Conservation (phyloP, 75 land plant genomes). For the Picea sitchensis region DNA sequence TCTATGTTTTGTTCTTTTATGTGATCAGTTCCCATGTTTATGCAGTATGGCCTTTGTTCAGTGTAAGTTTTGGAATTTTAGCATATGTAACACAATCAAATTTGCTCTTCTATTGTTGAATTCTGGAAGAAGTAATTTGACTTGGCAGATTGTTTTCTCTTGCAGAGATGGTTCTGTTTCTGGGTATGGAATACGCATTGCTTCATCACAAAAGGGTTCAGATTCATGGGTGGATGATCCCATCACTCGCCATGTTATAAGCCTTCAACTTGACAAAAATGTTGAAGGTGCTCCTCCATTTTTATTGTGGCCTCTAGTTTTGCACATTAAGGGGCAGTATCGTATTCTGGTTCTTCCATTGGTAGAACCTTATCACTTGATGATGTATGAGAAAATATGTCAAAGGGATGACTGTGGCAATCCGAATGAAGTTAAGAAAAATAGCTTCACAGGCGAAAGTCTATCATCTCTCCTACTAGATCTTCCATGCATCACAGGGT, state of each 20-base stretch:
- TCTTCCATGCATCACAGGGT: slow-evolving; percentile 99
- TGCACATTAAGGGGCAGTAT: slow-evolving; percentile 58
- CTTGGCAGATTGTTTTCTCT: neutral
- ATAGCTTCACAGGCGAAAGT: slow-evolving; percentile 6
- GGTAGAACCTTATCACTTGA: slow-evolving; percentile 79
- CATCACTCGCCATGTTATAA: slow-evolving; percentile 79
- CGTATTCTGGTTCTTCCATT: slow-evolving; percentile 74
- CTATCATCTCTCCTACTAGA: slow-evolving; percentile 79
- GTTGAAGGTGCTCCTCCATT: slow-evolving; percentile 30
- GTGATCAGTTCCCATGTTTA: slow-evolving; percentile 1
- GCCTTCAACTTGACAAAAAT: slow-evolving; percentile 51
- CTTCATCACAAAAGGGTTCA: slow-evolving; percentile 54
- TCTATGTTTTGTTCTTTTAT: neutral
- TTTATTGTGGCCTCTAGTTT: slow-evolving; percentile 79
- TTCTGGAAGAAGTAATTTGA: neutral
- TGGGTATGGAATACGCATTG: slow-evolving; percentile 58
- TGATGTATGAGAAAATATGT: slow-evolving; percentile 47
- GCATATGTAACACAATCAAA: neutral
- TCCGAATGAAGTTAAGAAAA: slow-evolving; percentile 38
- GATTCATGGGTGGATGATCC: slow-evolving; percentile 97
- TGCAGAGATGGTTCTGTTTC: slow-evolving; percentile 64
- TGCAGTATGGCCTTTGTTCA: neutral
- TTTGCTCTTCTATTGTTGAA: neutral
- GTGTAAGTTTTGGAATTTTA: neutral
- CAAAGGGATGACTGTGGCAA: slow-evolving; percentile 66